Evolutionary conservation across 202 grass and related monocot genomes (phyloP).

Genomic region (Dendrocalamus latiflorus): DNA sequence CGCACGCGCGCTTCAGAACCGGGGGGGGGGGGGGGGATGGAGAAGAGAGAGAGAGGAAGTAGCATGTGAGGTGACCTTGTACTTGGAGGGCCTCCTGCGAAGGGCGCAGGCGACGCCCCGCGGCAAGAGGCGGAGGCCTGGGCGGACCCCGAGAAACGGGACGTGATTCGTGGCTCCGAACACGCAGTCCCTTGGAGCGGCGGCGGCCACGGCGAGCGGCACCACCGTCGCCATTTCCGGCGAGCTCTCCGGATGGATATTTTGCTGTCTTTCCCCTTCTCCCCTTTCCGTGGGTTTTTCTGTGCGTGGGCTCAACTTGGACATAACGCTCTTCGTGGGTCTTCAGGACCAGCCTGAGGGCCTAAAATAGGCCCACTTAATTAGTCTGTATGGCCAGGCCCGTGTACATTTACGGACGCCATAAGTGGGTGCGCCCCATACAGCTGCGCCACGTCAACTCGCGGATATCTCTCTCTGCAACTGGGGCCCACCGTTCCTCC

Average conservation of each 20-base stretch:
- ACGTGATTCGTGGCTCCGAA: neutral
- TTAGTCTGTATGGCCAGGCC: neutral
- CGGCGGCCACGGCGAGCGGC: constrained; percentile 34
- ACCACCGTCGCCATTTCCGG: constrained; percentile 31
- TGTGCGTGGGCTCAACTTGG: neutral
- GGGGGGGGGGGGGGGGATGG: too few species aligned
- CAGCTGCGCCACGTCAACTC: neutral
- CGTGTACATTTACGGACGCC: neutral
- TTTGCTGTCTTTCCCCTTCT: neutral
- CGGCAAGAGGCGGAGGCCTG: neutral
- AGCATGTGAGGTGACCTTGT: constrained; percentile 37
- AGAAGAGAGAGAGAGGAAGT: neutral
- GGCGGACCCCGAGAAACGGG: neutral
- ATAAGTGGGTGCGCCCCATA: neutral
- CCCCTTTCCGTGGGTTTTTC: neutral
- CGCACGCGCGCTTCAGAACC: neutral
- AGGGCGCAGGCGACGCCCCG: constrained; percentile 36
- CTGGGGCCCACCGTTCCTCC: too few species aligned
- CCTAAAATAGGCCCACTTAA: neutral
- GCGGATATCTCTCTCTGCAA: neutral
- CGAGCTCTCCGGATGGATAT: constrained; percentile 35
- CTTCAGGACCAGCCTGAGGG: fast-evolving
- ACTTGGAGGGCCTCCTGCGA: constrained; percentile 41
- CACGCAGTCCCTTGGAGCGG: neutral
- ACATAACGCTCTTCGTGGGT: neutral